phyloP scores from a whole-genome alignment of 345 rosid species.

The Eucalyptus brandiana region DNA sequence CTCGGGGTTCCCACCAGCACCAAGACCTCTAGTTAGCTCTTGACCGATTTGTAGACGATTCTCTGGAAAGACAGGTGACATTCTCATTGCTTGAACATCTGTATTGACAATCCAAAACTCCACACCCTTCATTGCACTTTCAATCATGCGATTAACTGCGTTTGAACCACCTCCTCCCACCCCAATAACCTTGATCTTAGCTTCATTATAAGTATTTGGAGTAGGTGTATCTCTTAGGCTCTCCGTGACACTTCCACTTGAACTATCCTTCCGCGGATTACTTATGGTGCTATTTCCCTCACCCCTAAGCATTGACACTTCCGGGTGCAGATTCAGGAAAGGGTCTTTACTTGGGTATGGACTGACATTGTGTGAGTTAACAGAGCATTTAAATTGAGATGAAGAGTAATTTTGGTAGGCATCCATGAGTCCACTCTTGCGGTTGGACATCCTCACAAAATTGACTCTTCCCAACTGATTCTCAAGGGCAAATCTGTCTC shows the following conservation, averaged over 20 bases:
- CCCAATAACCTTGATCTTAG: slow-evolving; percentile 94
- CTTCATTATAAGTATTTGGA: slow-evolving; percentile 47
- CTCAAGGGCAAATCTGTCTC: slow-evolving; percentile 42
- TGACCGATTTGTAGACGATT: slow-evolving; percentile 83
- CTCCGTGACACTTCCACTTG: slow-evolving; percentile 33
- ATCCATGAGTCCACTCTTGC: slow-evolving; percentile 14
- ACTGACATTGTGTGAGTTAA: slow-evolving; percentile 37
- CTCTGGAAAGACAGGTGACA: slow-evolving; percentile 77
- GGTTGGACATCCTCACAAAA: slow-evolving; percentile 20
- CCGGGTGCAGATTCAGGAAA: slow-evolving; percentile 82
- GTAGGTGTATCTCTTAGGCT: slow-evolving; percentile 26
- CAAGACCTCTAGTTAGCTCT: slow-evolving; percentile 96
- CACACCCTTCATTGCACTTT: slow-evolving; percentile 81
- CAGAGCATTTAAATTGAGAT: slow-evolving; percentile 23
- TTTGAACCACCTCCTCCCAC: slow-evolving; percentile 98
- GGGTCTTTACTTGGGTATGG: slow-evolving; percentile 52
- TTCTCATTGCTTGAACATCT: slow-evolving; percentile 81
- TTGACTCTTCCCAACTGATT: slow-evolving; percentile 30
- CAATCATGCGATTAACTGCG: slow-evolving; percentile 98
- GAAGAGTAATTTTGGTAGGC: slow-evolving; percentile 22
- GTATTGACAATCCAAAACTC: slow-evolving; percentile 98
- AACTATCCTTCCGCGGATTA: slow-evolving; percentile 24
- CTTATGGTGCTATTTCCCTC: slow-evolving; percentile 29
- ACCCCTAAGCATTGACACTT: slow-evolving; percentile 77
- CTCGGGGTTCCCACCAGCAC: slow-evolving; percentile 99